These are phyloP conservation scores for Monosporascus ibericus DNA, from an alignment of 2,329 filamentous ascomycete species.

Conservation along the genomic window DNA sequence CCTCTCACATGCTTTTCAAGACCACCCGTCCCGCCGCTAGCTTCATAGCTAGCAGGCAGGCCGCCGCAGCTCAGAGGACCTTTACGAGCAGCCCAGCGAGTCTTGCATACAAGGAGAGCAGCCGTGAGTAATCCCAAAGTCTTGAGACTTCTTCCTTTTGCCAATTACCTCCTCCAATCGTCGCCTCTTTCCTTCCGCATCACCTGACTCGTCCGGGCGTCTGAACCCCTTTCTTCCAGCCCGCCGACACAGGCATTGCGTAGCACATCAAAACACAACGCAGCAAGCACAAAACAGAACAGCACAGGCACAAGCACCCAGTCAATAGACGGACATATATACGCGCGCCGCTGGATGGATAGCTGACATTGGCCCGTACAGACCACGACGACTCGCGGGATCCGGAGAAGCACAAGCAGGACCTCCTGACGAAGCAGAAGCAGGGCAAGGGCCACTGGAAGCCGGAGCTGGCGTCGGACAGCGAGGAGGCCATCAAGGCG, in stretches of 20 bases:
- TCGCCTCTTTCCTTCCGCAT: neutral
- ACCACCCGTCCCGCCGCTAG: constrained; percentile 17
- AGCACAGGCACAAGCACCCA: neutral
- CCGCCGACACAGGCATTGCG: neutral
- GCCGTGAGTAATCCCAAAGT: constrained; percentile 9
- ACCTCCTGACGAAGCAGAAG: constrained; percentile 60
- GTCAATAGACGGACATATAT: neutral
- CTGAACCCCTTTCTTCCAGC: neutral
- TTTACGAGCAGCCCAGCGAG: constrained; percentile 17
- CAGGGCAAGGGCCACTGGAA: constrained; percentile 70
- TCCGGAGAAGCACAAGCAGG: constrained; percentile 51
- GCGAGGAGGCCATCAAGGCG: constrained; percentile 70
- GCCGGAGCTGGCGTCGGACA: constrained; percentile 68
- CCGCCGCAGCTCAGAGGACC: constrained; percentile 12
- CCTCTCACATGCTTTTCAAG: constrained; percentile 22
- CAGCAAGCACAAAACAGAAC: neutral
- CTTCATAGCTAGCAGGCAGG: constrained; percentile 19
- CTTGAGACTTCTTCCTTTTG: neutral
- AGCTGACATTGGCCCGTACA: constrained; percentile 15
- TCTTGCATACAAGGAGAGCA: constrained; percentile 23
- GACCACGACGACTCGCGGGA: constrained; percentile 32
- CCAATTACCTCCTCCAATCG: neutral
- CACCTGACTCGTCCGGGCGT: neutral
- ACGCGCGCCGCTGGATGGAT: no score
- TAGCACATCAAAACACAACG: no score